Evolutionary conservation across 805 yeast genomes (phyloP).

Genomic region (Priceomyces melissophilus): DNA sequence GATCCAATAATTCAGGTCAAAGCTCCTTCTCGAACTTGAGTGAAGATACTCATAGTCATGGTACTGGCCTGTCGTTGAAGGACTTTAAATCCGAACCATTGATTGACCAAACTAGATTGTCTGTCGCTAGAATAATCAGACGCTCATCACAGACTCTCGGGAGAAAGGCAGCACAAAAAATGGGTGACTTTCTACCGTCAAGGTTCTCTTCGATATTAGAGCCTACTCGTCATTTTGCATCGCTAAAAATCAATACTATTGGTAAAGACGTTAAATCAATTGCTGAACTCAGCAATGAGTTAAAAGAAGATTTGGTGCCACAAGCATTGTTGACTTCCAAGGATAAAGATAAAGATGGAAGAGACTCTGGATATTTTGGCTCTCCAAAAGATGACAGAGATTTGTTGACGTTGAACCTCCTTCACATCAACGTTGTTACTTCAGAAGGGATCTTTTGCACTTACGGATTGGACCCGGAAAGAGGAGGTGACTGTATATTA

Average conservation of each 20-base stretch:
- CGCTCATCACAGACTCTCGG: constrained; percentile 77
- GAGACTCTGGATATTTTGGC: constrained; percentile 5
- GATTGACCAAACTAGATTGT: constrained; percentile 65
- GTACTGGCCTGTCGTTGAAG: constrained; percentile 1
- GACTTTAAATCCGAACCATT: constrained; percentile 52
- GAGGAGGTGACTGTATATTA: constrained; percentile 91
- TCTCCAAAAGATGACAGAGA: constrained; percentile 13
- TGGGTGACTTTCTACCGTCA: constrained; percentile 84
- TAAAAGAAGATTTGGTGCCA: constrained; percentile 29
- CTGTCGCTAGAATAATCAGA: constrained; percentile 72
- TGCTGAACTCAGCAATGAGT: constrained; percentile 42
- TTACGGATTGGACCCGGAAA: constrained; percentile 75
- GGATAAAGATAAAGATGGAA: constrained; percentile 4
- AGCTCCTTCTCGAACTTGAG: constrained; percentile 27
- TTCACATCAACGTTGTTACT: constrained; percentile 68
- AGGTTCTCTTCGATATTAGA: constrained; percentile 80
- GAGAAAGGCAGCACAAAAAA: constrained; percentile 77
- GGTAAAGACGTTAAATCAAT: constrained; percentile 40
- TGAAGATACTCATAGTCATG: constrained; percentile 8
- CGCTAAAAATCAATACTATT: constrained; percentile 56
- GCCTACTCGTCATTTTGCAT: constrained; percentile 90
- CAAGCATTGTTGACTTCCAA: constrained; percentile 19
- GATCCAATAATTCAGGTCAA: constrained; percentile 32
- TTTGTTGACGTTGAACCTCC: constrained; percentile 24
- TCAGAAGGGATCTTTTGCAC: constrained; percentile 78